Percentiles rank a stretch among this genome's conserved stretches.
phyloP scores from a whole-genome alignment of 139 green algal genomes.

The Micromonas pusilla region DNA sequence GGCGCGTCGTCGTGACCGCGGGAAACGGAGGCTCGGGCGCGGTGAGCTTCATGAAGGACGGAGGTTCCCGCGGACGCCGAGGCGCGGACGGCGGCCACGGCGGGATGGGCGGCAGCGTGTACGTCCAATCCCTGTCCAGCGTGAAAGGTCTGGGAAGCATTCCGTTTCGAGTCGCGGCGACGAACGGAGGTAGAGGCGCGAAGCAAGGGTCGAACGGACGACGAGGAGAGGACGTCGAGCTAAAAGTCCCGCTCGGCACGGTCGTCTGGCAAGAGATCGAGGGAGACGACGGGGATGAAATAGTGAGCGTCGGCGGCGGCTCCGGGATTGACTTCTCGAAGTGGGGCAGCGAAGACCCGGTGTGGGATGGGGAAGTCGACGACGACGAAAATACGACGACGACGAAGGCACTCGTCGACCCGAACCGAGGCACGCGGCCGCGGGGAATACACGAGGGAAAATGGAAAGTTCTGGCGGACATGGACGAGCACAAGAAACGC shows the following conservation, averaged over 20 bases:
- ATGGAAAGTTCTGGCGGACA: conserved; percentile 58
- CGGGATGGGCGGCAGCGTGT: not conserved
- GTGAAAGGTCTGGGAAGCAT: conserved; percentile 32
- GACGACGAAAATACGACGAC: conserved; percentile 7
- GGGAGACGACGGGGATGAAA: conserved; percentile 49
- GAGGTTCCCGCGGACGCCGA: not conserved
- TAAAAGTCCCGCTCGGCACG: conserved; percentile 79
- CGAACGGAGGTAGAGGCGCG: conserved; percentile 46
- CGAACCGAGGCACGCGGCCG: not conserved
- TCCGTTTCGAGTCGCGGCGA: conserved; percentile 47
- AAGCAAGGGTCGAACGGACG: conserved; percentile 60
- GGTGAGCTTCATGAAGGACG: not conserved
- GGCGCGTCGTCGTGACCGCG: not conserved
- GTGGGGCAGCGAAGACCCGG: not conserved
- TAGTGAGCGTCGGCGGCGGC: not conserved
- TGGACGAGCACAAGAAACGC: conserved; percentile 49
- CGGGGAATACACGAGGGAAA: not conserved
- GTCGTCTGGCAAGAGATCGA: conserved; percentile 82
- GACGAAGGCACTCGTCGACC: not conserved
- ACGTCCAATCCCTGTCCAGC: not conserved
- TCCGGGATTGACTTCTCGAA: not conserved
- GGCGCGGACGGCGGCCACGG: conserved; percentile 17
- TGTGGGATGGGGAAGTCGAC: not conserved
- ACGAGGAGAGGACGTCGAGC: conserved; percentile 62
- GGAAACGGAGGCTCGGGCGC: not conserved